Evolutionary conservation across 106 monocot genomes (phyloP).

Genomic region (Allium sativum): DNA sequence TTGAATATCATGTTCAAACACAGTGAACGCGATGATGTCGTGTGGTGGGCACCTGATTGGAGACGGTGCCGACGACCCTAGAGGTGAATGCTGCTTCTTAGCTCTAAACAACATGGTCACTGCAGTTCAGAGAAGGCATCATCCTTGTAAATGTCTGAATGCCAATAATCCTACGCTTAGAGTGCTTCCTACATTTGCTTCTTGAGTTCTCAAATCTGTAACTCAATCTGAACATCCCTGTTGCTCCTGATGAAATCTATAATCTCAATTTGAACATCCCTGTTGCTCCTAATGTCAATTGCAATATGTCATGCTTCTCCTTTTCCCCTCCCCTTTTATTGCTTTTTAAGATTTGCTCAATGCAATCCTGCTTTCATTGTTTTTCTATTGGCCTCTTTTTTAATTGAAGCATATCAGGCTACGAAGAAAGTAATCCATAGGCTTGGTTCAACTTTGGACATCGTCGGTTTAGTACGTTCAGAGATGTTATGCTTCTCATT

Average conservation of each 20-base stretch:
- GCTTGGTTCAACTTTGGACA: too few relatives aligned
- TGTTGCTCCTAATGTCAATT: conserved; percentile 10
- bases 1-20: conserved; percentile 47
- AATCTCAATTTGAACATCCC: conserved; percentile 24
- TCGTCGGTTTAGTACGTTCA: too few relatives aligned
- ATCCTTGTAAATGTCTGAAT: conserved; percentile 44
- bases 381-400: too few relatives aligned
- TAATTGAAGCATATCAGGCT: too few relatives aligned
- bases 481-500: too few relatives aligned
- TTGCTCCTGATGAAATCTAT: conserved; percentile 13
- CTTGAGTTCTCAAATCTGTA: conserved; percentile 27
- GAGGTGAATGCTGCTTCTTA: conserved; percentile 40
- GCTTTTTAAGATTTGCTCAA: too few relatives aligned
- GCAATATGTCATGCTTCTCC: conserved; percentile 19
- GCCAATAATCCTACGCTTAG: conserved; percentile 52
- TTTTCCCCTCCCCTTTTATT: too few relatives aligned
- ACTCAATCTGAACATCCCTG: conserved; percentile 18
- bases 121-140: conserved; percentile 15
- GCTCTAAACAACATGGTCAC: conserved; percentile 22
- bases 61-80: conserved; percentile 19
- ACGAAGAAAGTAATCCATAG: too few relatives aligned
- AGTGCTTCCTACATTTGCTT: conserved; percentile 29
- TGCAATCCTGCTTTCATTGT: too few relatives aligned
- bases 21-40: conserved; percentile 44
- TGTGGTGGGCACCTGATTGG: conserved; percentile 51